Evolutionary conservation across 139 green algal species (phyloP), one percentile per base, ranked within the genome.

Genomic region (Astrephomene gubernaculifera): DNA sequence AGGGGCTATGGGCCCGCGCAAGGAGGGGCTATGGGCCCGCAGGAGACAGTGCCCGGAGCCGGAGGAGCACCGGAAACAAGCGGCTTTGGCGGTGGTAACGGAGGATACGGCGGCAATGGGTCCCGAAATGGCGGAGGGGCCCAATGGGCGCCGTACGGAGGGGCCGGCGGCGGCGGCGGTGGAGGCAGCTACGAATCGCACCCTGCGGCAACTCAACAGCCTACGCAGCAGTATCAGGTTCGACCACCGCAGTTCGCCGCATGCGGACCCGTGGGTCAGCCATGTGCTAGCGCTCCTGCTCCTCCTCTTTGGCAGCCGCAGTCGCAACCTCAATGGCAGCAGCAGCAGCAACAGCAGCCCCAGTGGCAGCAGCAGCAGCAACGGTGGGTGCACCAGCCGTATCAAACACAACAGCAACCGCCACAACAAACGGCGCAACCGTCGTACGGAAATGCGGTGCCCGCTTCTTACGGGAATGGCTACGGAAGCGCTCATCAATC

Each of bases 341-440:
- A 64, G 41, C 25, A 19, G 24, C 65, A 39, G 73, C 52, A 81
- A 3, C 21, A 24, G 14, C 53, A 81, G 71, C 64, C 35, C 63
- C 86, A 79, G 45, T 73, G 67, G 63, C 80, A 68, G 73, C 83
- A 81, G 45, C 52, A 1, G 0, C 76, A 82, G 52, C 87, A 73
- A 2, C 81, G 74, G 53, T 64, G 53, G 12, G 60, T 33, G 27
- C 86, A 84, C 21, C 71, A 83, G 43, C 61, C 67, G 17, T 79
- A 83, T 61, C 65, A 74, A 5, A n/a, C n/a, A 52, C 68, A 68
- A 63, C 49, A 35, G 25, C 36, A 52, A 36, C 41, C 27, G 38
- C 52, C 38, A 17, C 71, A 44, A 44, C 31, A 38, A 27, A n/a
- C n/a, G n/a, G n/a, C n/a, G n/a, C n/a, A n/a, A n/a, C n/a, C n/a